Conservation (phyloP, 2,329 filamentous ascomycete genomes). For the Hypoxylon sp. region DNA sequence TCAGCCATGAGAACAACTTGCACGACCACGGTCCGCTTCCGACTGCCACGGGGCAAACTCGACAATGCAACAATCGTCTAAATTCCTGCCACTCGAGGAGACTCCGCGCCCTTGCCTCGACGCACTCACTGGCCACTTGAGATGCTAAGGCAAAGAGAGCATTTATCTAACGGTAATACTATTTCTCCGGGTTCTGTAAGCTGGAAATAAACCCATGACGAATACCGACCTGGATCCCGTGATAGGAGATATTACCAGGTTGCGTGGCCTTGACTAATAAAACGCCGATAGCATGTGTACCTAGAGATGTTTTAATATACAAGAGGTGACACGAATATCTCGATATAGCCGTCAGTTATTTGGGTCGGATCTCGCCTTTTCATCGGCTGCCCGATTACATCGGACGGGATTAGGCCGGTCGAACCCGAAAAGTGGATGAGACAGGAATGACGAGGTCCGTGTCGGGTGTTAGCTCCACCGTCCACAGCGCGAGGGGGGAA, state of each 20-base stretch:
- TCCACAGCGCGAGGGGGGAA: neutral
- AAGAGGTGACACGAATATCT: neutral
- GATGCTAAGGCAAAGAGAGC: too few species aligned
- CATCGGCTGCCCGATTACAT: neutral
- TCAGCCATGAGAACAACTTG: too few species aligned
- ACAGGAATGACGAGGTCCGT: neutral
- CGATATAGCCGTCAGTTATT: neutral
- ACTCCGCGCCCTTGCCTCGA: too few species aligned
- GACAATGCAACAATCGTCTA: too few species aligned
- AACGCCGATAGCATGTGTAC: neutral
- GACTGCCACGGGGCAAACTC: too few species aligned
- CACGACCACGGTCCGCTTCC: too few species aligned
- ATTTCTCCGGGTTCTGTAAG: neutral
- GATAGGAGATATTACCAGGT: neutral
- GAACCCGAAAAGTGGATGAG: neutral
- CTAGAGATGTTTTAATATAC: neutral
- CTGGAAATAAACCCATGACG: neutral
- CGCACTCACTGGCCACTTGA: too few species aligned
- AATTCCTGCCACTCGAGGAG: too few species aligned
- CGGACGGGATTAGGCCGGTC: neutral
- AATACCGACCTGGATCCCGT: neutral
- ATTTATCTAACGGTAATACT: too few species aligned
- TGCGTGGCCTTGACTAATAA: neutral
- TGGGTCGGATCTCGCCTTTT: neutral
- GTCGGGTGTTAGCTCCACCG: neutral